These are phyloP conservation scores for Wallacemonas sp. DNA, from an alignment of 208 protist genomes.

Conservation along the genomic window DNA sequence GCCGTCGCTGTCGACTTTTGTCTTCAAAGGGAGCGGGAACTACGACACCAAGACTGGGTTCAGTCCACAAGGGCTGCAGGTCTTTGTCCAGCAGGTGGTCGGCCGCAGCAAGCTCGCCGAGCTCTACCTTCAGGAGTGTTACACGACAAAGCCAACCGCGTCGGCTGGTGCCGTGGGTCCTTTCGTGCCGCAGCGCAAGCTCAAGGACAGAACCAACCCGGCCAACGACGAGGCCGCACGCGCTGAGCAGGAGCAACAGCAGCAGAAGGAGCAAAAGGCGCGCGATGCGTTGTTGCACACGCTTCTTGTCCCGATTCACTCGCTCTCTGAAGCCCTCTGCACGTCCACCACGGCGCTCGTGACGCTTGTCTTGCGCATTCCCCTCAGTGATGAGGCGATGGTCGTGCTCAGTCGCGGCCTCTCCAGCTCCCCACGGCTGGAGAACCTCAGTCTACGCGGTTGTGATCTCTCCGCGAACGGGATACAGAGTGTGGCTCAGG, in stretches of 20 bases:
- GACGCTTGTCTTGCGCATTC: slow-evolving; percentile 59
- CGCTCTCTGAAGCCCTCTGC: slow-evolving; percentile 31
- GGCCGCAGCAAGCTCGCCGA: slow-evolving; percentile 25
- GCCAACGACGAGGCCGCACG: background rate
- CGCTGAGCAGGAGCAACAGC: background rate
- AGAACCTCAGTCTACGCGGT: slow-evolving; percentile 46
- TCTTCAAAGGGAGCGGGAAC: slow-evolving; percentile 55
- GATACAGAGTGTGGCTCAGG: slow-evolving; percentile 34
- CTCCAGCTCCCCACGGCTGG: slow-evolving; percentile 32
- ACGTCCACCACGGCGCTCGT: slow-evolving; percentile 26
- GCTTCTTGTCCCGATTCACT: slow-evolving; percentile 31
- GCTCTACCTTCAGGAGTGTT: slow-evolving; percentile 57
- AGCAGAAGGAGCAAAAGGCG: background rate
- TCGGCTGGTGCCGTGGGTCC: slow-evolving; percentile 17
- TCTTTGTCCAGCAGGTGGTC: slow-evolving; percentile 34
- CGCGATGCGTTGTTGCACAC: slow-evolving; percentile 12
- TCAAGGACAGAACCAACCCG: background rate
- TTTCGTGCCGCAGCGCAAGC: slow-evolving; percentile 13
- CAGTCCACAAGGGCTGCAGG: slow-evolving; percentile 26
- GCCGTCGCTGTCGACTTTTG: slow-evolving; percentile 29
- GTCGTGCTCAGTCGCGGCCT: slow-evolving; percentile 35
- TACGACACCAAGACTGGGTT: slow-evolving; percentile 45
- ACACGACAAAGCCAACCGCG: slow-evolving; percentile 33
- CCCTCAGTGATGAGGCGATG: slow-evolving; percentile 55
- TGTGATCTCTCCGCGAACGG: slow-evolving; percentile 49